phyloP scores from a whole-genome alignment of 2,329 filamentous ascomycete genomes.

The Pseudogymnoascus pannorum region DNA sequence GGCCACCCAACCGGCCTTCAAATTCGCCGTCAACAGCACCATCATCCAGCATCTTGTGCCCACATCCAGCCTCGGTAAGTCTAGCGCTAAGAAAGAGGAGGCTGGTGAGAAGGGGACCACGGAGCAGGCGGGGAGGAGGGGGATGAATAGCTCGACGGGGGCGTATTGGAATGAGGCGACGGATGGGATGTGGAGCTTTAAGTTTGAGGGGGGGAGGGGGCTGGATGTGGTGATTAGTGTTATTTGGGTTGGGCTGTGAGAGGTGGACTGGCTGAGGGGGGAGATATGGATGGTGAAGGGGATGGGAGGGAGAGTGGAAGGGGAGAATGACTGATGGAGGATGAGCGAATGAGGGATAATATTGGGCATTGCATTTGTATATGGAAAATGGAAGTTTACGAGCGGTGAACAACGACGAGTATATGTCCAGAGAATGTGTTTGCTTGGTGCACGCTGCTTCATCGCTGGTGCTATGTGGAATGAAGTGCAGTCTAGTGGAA shows the following conservation, averaged over 20 bases:
- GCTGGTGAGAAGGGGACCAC: conserved; percentile 43
- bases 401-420: not conserved
- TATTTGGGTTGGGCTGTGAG: conserved; percentile 73
- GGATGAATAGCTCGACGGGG: conserved; percentile 81
- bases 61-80: conserved; percentile 56
- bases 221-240: conserved; percentile 65
- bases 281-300: not conserved
- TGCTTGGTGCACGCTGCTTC: not conserved
- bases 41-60: conserved; percentile 89
- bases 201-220: conserved; percentile 67
- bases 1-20: conserved; percentile 60
- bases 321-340: not conserved
- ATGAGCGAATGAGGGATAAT: not conserved
- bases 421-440: not conserved
- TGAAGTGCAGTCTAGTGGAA: not conserved
- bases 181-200: conserved; percentile 85
- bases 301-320: not conserved
- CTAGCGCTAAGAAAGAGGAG: conserved; percentile 37
- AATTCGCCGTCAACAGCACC: conserved; percentile 96
- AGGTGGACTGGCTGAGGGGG: conserved; percentile 17
- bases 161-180: conserved; percentile 89
- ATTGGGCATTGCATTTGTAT: not conserved
- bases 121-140: conserved; percentile 72
- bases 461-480: not conserved
- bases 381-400: not conserved